phyloP scores from a whole-genome alignment of 2,329 filamentous ascomycete genomes.

The Sclerotinia sclerotiorum region DNA sequence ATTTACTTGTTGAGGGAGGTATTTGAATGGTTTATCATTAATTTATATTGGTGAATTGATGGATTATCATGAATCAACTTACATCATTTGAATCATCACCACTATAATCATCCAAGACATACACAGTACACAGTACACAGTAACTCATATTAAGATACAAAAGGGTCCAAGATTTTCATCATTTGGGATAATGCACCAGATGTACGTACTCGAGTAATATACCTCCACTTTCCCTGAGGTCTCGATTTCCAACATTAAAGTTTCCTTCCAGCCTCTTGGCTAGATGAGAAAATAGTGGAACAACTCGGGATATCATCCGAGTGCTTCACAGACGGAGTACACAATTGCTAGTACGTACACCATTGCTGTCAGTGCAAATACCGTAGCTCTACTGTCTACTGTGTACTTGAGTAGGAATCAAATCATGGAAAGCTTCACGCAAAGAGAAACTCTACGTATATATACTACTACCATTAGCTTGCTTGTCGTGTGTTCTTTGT shows the following conservation, averaged over 20 bases:
- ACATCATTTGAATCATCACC: not conserved
- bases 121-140: too few species aligned
- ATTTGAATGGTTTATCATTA: not conserved
- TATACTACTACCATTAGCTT: too few species aligned
- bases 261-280: not conserved
- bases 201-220: too few species aligned
- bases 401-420: too few species aligned
- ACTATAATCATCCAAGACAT: not conserved
- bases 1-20: not conserved
- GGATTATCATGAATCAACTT: not conserved
- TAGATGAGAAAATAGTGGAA: not conserved
- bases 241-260: not conserved
- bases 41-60: not conserved
- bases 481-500: not conserved
- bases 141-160: too few species aligned
- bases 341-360: too few species aligned
- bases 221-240: too few species aligned
- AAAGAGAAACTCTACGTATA: not conserved
- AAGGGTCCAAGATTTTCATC: too few species aligned
- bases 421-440: not conserved
- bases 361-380: too few species aligned
- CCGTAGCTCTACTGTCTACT: too few species aligned
- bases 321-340: not conserved
- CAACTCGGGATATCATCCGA: conserved; percentile 4
- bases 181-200: too few species aligned